Percentiles rank a stretch among this genome's conserved stretches.
These are phyloP conservation scores for Tylopilus plumbeoviolaceoides DNA, from an alignment of 768 basidiomycete species.

Conservation along the genomic window DNA sequence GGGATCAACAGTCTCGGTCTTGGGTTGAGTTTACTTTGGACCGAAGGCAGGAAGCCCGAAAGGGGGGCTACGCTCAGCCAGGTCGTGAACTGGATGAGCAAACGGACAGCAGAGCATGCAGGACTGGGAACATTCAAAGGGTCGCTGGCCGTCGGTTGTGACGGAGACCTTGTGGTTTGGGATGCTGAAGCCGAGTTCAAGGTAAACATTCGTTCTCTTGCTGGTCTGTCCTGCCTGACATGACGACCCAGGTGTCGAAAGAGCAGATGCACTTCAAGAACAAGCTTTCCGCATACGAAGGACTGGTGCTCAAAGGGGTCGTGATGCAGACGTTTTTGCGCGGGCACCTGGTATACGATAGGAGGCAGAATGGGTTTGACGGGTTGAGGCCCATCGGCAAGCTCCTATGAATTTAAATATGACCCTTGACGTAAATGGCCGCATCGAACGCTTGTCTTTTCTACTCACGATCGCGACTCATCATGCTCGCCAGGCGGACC, in stretches of 20 bases:
- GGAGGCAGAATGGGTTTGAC: constrained; percentile 32
- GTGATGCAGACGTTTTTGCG: constrained; percentile 80
- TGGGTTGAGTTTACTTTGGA: constrained; percentile 87
- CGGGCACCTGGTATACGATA: constrained; percentile 64
- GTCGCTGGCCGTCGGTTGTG: constrained; percentile 62
- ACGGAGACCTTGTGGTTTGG: constrained; percentile 88
- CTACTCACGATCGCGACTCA: neutral
- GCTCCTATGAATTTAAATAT: constrained; percentile 22
- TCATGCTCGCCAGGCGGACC: constrained; percentile 13
- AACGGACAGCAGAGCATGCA: constrained; percentile 74
- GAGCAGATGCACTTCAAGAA: constrained; percentile 85
- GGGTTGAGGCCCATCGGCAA: constrained; percentile 34
- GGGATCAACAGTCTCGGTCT: constrained; percentile 90
- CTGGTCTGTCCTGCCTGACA: constrained; percentile 4
- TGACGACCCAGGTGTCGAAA: constrained; percentile 56
- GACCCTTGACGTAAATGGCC: too few relatives aligned
- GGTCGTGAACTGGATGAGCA: constrained; percentile 73
- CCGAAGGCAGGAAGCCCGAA: constrained; percentile 58
- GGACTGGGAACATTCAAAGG: constrained; percentile 72
- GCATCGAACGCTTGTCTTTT: neutral
- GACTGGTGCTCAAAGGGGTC: constrained; percentile 61
- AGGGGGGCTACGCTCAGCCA: constrained; percentile 52
- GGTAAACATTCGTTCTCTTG: constrained; percentile 24
- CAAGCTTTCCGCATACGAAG: constrained; percentile 88
- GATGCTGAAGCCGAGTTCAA: constrained; percentile 52